Base-by-base conservation (phyloP, 2,329 filamentous ascomycete species). In the Aspergillus japonicus region DNA sequence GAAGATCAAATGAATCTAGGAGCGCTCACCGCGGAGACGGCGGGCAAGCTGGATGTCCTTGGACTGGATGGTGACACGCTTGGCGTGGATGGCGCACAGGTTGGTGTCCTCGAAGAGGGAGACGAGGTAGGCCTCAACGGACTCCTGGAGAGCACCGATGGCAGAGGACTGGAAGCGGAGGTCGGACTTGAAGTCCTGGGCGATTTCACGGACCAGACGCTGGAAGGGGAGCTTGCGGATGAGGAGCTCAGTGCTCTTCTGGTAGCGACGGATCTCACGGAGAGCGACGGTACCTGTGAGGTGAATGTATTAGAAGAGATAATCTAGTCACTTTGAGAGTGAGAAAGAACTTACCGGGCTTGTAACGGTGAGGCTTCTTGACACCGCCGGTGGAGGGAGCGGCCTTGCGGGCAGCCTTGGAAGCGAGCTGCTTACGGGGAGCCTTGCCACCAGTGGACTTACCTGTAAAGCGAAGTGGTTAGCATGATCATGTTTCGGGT, bases 41-140 rank as follows among this genome's bases (percentile, higher is more conserved):
- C 95, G 90, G 74, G 94, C 93, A 54, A 98, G 88, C 83, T 98
- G 94, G 77, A 98, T 97, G 73, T 97, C 94, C 86, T 97, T 97
- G 81, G 77, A 80, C 75, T 82, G 94, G 81, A 98, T 98, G 75
- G 94, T 98, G 76, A 98, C 95, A 83, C 95, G 92, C 88, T 98
- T 98, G 82, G 95, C 94, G 83, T 98, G 95, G 80, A 98, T 96
- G 75, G 95, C 94, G 83, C 94, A 98, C 56, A 96, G 83, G 85
- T 98, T 98, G 82, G 94, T 97, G 78, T 98, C 94, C 82, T 98
- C 93, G 73, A 98, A 98, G 67, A 98, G 89, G 49, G 93, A 96
- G 81, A 98, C 93, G 73, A 99, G 90, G 83, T 97, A 98, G 2
- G 95, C 96, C 85, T 99, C 95, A 68, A 96, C 93, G 57, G 95